Percentiles rank a stretch among this genome's conserved stretches.
These are phyloP conservation scores for Rachicladosporium sp. DNA, from an alignment of 2,329 filamentous ascomycete genomes.

Conservation along the genomic window DNA sequence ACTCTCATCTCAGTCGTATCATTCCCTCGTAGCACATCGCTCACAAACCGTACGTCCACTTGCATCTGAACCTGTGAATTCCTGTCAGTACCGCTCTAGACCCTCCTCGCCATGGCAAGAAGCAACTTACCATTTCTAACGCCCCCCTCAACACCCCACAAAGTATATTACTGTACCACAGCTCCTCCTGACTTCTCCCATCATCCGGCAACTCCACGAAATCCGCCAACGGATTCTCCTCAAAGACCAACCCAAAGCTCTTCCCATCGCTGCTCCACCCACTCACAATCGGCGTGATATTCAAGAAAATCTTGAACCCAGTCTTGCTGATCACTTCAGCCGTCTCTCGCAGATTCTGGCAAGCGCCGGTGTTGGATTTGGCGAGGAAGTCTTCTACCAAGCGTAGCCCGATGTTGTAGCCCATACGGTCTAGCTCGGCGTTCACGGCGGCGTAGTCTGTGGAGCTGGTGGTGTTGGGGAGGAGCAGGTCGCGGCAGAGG, in stretches of 20 bases:
- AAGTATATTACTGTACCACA: constrained; percentile 97
- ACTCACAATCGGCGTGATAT: constrained; percentile 82
- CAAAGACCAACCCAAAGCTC: constrained; percentile 89
- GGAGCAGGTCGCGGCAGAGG: constrained; percentile 76
- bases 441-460: constrained; percentile 92
- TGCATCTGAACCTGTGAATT: constrained; percentile 71
- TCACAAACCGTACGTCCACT: constrained; percentile 92
- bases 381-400: constrained; percentile 96
- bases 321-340: constrained; percentile 97
- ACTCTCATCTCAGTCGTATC: constrained; percentile 97
- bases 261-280: constrained; percentile 96
- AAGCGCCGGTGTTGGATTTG: constrained; percentile 82
- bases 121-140: constrained; percentile 70
- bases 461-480: constrained; percentile 37
- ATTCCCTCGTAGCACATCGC: constrained; percentile 81
- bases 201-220: constrained; percentile 97
- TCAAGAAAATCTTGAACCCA: constrained; percentile 98
- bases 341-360: constrained; percentile 86
- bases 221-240: constrained; percentile 92
- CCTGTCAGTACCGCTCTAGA: constrained; percentile 5
- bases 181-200: constrained; percentile 83
- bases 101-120: neutral
- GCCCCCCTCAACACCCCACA: constrained; percentile 85
- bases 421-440: constrained; percentile 97
- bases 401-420: constrained; percentile 92